These are phyloP conservation scores for Backusella tarrabulga DNA, from an alignment of 192 early-diverging fungal species.

Conservation along the genomic window DNA sequence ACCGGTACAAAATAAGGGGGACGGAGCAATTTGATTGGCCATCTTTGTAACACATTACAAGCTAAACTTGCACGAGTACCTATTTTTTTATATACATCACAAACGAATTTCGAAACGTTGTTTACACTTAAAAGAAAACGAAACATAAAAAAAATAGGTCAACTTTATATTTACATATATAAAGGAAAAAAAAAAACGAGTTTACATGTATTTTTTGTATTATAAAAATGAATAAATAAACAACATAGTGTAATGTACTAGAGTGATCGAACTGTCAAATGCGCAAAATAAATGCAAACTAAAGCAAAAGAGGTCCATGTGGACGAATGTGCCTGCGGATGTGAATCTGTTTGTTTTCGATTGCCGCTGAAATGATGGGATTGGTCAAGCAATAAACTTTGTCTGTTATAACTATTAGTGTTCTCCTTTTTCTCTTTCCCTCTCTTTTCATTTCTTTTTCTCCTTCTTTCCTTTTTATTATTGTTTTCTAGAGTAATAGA, in stretches of 20 bases:
- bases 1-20: neutral
- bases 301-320: neutral
- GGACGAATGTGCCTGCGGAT: neutral
- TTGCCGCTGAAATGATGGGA: neutral
- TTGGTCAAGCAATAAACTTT: constrained; percentile 9
- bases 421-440: neutral
- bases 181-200: too few species aligned
- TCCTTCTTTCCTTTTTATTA: neutral
- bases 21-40: neutral
- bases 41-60: neutral
- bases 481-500: neutral
- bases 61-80: neutral
- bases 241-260: neutral
- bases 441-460: neutral
- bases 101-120: too few species aligned
- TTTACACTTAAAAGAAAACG: neutral
- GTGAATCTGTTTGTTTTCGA: neutral
- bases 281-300: neutral
- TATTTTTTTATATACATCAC: neutral
- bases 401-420: neutral
- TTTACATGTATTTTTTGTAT: neutral
- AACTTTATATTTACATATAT: too few species aligned
- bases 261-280: neutral
- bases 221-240: neutral
- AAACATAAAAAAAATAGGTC: neutral